phyloP scores from a whole-genome alignment of 306 rosid species.

The Potentilla sterilis region DNA sequence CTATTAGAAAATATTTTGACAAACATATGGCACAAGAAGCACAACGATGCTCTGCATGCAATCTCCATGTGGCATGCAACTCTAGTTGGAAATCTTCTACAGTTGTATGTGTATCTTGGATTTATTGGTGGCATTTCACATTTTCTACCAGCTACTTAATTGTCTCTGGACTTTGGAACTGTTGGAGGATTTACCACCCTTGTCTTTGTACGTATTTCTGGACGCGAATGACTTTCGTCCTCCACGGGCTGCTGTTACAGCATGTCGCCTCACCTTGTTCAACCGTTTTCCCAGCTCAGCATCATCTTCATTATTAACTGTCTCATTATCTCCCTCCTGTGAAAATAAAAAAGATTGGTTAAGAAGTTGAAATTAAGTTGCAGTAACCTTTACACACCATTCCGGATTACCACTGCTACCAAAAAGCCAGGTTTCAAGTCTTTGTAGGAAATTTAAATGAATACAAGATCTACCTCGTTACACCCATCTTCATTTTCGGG shows the following conservation, averaged over 20 bases:
- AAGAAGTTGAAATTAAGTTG: neutral
- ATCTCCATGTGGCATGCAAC: too few species aligned
- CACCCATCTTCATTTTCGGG: conserved; percentile 40
- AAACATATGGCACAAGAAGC: too few species aligned
- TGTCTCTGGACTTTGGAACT: conserved; percentile 65
- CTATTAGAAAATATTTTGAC: too few species aligned
- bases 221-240: conserved; percentile 53
- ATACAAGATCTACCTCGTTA: conserved; percentile 32
- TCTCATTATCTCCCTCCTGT: conserved; percentile 44
- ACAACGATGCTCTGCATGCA: too few species aligned
- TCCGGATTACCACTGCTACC: neutral
- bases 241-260: conserved; percentile 55
- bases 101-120: neutral
- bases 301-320: conserved; percentile 40
- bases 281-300: conserved; percentile 54
- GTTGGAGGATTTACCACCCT: conserved; percentile 74
- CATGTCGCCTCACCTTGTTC: conserved; percentile 61
- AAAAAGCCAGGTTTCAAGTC: too few species aligned
- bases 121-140: neutral
- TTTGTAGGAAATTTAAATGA: neutral
- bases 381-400: neutral
- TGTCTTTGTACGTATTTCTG: conserved; percentile 80
- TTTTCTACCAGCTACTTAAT: conserved; percentile 53
- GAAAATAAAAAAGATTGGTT: conserved; percentile 8
- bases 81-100: too few species aligned